Conservation (phyloP, 2,329 filamentous ascomycete genomes). For the Xylariaceae sp. region DNA sequence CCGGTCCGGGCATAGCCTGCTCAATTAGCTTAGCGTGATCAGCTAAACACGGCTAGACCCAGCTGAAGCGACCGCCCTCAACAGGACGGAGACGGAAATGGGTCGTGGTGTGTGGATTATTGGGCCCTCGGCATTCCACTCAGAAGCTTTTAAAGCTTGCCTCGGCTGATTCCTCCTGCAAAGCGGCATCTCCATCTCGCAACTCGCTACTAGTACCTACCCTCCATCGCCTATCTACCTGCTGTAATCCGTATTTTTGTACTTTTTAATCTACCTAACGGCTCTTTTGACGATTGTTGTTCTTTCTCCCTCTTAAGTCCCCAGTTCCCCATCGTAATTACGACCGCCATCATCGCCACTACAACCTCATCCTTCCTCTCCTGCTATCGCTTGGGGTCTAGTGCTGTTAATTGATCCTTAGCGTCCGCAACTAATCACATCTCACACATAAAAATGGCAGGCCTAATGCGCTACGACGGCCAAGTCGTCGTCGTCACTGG, state of each 20-base stretch:
- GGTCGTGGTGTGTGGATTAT: not conserved
- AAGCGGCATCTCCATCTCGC: constrained; percentile 23
- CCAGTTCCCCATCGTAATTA: not conserved
- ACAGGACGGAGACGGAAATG: not conserved
- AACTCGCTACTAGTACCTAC: not conserved
- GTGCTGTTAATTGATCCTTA: constrained; percentile 2
- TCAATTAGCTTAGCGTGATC: not conserved
- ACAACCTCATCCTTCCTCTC: not conserved
- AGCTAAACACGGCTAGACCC: not conserved
- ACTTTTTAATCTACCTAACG: not conserved
- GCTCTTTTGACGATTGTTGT: not conserved
- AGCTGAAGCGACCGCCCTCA: not conserved
- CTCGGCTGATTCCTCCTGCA: constrained; percentile 29
- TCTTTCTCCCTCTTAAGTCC: not conserved
- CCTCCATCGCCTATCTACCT: not conserved
- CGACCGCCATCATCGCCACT: not conserved
- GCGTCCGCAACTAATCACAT: constrained; percentile 15
- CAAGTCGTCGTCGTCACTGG: constrained; percentile 87
- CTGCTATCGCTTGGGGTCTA: not conserved
- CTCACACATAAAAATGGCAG: constrained; percentile 24
- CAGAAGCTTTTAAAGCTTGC: constrained; percentile 25
- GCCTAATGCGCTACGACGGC: constrained; percentile 66
- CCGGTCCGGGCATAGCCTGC: not conserved
- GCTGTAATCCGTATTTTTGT: not conserved
- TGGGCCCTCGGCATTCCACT: constrained; percentile 30